Conservation (phyloP, 139 green algal genomes). For the Marvania coccoides region DNA sequence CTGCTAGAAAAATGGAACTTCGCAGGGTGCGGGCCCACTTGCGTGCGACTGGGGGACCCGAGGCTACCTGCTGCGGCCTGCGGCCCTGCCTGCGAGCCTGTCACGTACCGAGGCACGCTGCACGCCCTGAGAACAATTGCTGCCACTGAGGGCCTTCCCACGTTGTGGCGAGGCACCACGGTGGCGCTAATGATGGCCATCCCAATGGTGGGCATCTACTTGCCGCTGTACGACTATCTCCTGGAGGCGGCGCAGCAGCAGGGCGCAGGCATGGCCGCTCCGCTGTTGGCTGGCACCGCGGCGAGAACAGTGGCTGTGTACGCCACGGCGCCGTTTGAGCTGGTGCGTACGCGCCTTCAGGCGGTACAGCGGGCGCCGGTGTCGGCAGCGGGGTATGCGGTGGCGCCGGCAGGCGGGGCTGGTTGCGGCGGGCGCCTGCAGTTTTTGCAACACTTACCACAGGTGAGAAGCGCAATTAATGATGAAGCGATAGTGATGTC, state of each 20-base stretch:
- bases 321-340: conserved; percentile 73
- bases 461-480: no score
- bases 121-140: conserved; percentile 41
- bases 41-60: background rate
- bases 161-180: conserved; percentile 69
- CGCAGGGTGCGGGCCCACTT: conserved; percentile 20
- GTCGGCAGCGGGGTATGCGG: background rate
- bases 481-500: no score
- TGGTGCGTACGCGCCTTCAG: conserved; percentile 72
- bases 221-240: conserved; percentile 88
- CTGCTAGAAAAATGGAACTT: conserved; percentile 39
- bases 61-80: background rate
- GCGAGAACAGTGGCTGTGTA: conserved; percentile 63
- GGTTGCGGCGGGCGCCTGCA: background rate
- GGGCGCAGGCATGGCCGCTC: conserved; percentile 21
- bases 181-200: conserved; percentile 66
- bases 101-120: conserved; percentile 12
- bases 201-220: conserved; percentile 90
- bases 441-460: background rate
- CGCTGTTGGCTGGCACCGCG: conserved; percentile 54
- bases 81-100: background rate
- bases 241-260: conserved; percentile 22
- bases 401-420: background rate
- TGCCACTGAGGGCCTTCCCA: conserved; percentile 46
- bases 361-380: conserved; percentile 10